Conservation (phyloP, 2,329 filamentous ascomycete genomes). For the Helminthosporium solani region DNA sequence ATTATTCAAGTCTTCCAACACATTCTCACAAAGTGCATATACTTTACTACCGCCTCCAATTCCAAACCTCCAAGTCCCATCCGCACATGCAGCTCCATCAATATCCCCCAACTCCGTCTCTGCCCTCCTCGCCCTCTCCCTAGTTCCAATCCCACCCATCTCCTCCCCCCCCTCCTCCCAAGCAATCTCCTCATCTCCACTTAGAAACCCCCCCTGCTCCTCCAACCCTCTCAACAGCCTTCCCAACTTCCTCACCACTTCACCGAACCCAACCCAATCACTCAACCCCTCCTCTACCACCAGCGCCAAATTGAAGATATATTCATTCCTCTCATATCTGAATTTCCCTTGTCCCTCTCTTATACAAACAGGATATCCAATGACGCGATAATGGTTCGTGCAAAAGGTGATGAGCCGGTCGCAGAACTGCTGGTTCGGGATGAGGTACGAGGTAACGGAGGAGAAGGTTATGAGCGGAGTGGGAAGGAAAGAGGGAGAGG, state of each 20-base stretch:
- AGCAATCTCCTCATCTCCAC: constrained; percentile 53
- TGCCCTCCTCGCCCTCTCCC: neutral
- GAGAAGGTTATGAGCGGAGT: constrained; percentile 79
- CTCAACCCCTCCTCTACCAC: constrained; percentile 66
- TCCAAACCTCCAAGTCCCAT: constrained; percentile 23
- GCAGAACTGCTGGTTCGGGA: constrained; percentile 92
- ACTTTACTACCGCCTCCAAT: constrained; percentile 50
- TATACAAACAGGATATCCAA: constrained; percentile 89
- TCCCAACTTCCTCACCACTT: constrained; percentile 82
- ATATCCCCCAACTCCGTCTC: constrained; percentile 6
- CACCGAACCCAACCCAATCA: constrained; percentile 77
- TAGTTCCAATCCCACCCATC: constrained; percentile 4
- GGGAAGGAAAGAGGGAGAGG: constrained; percentile 48
- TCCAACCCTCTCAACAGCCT: constrained; percentile 85
- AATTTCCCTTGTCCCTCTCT: constrained; percentile 50
- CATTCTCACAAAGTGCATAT: constrained; percentile 74
- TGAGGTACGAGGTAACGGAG: constrained; percentile 86
- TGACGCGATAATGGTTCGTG: constrained; percentile 73
- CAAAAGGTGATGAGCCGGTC: constrained; percentile 81
- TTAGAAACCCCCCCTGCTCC: constrained; percentile 84
- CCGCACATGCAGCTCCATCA: neutral
- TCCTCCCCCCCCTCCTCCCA: constrained; percentile 32
- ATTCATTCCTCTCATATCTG: constrained; percentile 87
- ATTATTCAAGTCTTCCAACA: constrained; percentile 92
- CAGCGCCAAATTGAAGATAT: constrained; percentile 97